These are phyloP conservation scores for Pythium aquatile DNA, from an alignment of 352 stramenopile genomes.

Conservation along the genomic window DNA sequence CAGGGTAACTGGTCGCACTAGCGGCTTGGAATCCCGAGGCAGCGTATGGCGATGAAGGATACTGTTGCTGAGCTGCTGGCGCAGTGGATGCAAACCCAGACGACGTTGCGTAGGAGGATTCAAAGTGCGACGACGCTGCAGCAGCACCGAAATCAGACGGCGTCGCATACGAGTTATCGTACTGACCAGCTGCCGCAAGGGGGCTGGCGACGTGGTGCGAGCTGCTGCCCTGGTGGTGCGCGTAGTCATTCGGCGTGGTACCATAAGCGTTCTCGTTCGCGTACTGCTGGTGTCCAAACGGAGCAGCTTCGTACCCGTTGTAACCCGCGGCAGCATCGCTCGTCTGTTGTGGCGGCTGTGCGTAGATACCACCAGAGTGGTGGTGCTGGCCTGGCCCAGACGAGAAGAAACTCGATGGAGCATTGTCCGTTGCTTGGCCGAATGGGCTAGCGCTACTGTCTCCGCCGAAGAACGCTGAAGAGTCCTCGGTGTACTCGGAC, in stretches of 20 bases:
- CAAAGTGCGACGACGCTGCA: constrained; percentile 2
- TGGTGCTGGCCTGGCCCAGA: constrained; percentile 29
- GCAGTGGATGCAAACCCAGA: not conserved
- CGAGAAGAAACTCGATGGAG: constrained; percentile 43
- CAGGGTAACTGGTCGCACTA: not conserved
- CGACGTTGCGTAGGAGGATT: not conserved
- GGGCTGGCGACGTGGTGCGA: constrained; percentile 1
- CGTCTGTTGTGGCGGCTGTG: constrained; percentile 10
- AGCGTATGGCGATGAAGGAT: constrained; percentile 1
- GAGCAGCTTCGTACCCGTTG: not conserved
- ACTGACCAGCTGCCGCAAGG: not conserved
- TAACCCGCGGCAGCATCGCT: constrained; percentile 3
- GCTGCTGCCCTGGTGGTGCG: not conserved
- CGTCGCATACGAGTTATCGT: not conserved
- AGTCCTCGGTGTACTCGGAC: constrained; percentile 10
- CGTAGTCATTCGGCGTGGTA: not conserved
- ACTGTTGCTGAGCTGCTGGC: not conserved
- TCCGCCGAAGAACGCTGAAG: constrained; percentile 36
- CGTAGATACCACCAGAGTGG: constrained; percentile 23
- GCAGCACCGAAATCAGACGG: not conserved
- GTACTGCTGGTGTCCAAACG: constrained; percentile 11
- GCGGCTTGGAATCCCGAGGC: not conserved
- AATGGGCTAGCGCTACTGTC: constrained; percentile 20
- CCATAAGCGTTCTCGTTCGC: constrained; percentile 7
- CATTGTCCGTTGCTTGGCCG: not conserved